phyloP scores from a whole-genome alignment of 768 basidiomycete species.

The Leccinum uliginosum region DNA sequence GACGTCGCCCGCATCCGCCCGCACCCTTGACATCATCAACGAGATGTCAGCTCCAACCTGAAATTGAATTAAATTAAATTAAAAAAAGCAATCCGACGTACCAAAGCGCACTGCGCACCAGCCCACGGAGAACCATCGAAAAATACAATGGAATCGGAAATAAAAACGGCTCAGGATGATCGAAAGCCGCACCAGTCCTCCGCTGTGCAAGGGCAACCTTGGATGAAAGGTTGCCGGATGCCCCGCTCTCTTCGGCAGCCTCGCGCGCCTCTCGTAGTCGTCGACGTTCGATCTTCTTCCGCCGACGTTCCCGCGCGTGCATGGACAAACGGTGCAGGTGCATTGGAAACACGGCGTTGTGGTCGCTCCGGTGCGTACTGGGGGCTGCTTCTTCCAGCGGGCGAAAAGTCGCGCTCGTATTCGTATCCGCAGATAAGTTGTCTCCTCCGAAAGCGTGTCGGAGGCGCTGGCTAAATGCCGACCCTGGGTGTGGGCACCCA shows the following conservation, averaged over 20 bases:
- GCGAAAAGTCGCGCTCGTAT: conserved; percentile 19
- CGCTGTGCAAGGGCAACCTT: not conserved
- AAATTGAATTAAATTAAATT: no score
- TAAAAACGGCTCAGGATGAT: not conserved
- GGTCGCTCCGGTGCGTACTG: conserved; percentile 52
- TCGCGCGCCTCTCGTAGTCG: not conserved
- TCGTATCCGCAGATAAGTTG: conserved; percentile 1
- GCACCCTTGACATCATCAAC: not conserved
- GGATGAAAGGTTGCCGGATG: not conserved
- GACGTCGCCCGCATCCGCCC: not conserved
- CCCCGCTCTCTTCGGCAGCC: not conserved
- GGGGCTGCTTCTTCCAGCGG: conserved; percentile 34
- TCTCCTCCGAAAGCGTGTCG: conserved; percentile 19
- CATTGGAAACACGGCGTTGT: conserved; percentile 41
- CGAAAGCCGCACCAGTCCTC: not conserved
- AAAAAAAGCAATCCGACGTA: not conserved
- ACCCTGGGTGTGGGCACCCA: conserved; percentile 48
- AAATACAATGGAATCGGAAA: not conserved
- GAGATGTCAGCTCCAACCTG: not conserved
- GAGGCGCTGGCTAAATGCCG: conserved; percentile 42
- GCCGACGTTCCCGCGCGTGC: not conserved
- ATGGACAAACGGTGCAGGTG: conserved; percentile 7
- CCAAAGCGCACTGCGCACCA: not conserved
- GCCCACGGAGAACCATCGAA: not conserved
- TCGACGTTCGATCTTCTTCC: not conserved